These are phyloP conservation scores for Fistulinella staudtii DNA, from an alignment of 1,284 basidiomycete species.

Conservation along the genomic window DNA sequence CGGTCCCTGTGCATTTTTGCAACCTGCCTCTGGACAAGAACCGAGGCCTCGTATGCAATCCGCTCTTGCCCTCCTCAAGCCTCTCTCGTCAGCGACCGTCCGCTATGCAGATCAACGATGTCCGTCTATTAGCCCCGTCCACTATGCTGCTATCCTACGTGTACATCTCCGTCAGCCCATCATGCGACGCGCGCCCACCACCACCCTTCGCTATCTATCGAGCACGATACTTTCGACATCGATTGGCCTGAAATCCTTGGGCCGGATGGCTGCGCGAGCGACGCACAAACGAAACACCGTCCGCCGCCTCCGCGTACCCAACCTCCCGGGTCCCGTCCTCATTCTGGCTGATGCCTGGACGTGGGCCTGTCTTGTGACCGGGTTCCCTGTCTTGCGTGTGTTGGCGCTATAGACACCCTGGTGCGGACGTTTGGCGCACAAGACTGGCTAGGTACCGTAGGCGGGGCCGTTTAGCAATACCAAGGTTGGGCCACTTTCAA, in stretches of 20 bases:
- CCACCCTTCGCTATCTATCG: conserved; percentile 5
- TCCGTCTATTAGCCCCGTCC: conserved; percentile 8
- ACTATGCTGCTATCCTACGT: not conserved
- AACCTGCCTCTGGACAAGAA: conserved; percentile 24
- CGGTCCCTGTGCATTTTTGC: conserved; percentile 38
- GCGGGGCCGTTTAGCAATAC: conserved; percentile 4
- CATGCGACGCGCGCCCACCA: conserved; percentile 13
- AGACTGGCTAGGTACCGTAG: conserved; percentile 2
- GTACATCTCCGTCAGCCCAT: conserved; percentile 6
- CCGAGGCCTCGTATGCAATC: conserved; percentile 15
- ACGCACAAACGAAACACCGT: no score
- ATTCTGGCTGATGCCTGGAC: not conserved
- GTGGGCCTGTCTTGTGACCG: not conserved
- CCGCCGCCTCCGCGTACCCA: conserved; percentile 3
- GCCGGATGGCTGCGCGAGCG: no score
- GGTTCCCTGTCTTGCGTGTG: not conserved
- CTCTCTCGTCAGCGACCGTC: conserved; percentile 3
- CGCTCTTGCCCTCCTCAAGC: conserved; percentile 4
- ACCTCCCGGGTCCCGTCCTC: conserved; percentile 7
- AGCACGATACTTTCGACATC: not conserved
- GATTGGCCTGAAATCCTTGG: no score
- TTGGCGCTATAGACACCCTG: not conserved
- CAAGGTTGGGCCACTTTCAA: conserved; percentile 1
- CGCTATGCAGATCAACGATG: conserved; percentile 3
- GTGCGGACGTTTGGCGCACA: conserved; percentile 2